Conservation (phyloP, 1,284 basidiomycete genomes). For the Sparassis latifolia region DNA sequence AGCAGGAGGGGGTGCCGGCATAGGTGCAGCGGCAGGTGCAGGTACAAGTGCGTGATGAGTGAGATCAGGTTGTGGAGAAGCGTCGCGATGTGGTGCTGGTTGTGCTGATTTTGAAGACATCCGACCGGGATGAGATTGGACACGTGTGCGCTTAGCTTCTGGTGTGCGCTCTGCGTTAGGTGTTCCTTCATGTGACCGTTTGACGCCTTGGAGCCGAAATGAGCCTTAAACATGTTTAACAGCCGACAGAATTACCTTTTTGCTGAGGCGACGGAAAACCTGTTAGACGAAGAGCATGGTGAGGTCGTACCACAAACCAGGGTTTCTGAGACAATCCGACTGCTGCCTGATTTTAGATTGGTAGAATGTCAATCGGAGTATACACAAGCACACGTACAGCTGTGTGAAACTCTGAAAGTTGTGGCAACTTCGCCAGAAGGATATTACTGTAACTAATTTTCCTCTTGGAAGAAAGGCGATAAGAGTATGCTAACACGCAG, state of each 20-base stretch:
- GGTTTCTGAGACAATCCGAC: conserved; percentile 32
- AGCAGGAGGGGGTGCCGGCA: conserved; percentile 2
- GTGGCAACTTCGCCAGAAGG: conserved; percentile 36
- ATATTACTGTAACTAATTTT: conserved; percentile 56
- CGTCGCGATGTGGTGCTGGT: too few relatives aligned
- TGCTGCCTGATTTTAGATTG: conserved; percentile 28
- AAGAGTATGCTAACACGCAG: too few relatives aligned
- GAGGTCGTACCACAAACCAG: conserved; percentile 48
- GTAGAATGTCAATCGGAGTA: conserved; percentile 1
- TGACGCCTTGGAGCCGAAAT: conserved; percentile 7
- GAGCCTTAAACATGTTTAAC: too few relatives aligned
- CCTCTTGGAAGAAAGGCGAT: conserved; percentile 33
- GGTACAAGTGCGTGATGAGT: too few relatives aligned
- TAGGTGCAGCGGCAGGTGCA: too few relatives aligned
- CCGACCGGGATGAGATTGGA: conserved; percentile 4
- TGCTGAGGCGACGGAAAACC: conserved; percentile 37
- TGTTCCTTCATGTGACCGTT: conserved; percentile 12
- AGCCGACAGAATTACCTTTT: conserved; percentile 27
- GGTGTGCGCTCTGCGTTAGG: neutral
- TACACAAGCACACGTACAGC: conserved; percentile 31
- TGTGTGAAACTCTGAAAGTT: conserved; percentile 45
- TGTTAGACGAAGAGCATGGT: conserved; percentile 41
- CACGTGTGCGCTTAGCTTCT: conserved; percentile 16
- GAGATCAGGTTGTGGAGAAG: too few relatives aligned
- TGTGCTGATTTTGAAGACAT: too few relatives aligned